Evolutionary conservation across 495 filamentous ascomycete species (phyloP), one percentile per base, ranked within the genome.

Genomic region (Penicillium herquei): DNA sequence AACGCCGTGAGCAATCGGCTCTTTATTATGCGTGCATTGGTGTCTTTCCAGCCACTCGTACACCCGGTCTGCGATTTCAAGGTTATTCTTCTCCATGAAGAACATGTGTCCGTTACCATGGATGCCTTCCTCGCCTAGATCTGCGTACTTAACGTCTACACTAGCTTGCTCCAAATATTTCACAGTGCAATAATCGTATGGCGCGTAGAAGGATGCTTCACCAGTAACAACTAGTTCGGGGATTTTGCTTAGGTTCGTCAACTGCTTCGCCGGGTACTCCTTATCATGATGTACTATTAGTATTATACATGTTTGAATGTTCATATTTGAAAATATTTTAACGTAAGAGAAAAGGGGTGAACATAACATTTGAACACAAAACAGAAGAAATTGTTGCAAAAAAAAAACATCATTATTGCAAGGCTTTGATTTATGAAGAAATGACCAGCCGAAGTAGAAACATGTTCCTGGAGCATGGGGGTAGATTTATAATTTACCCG

Each of bases 11-110:
- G 21, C 21, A 26, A 26, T 26, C 4, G 21, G 4, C 21, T 26
- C 21, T 26, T 26, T 26, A 26, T 26, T 26, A 26, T 26, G 21
- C 21, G 21, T 26, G 1, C 21, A 26, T 26, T 26, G 21, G 21
- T 26, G 21, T 18, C 14, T 43, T 49, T 64, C 58, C 52, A 81
- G 74, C 77, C 78, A 81, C 34, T 56, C 52, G 42, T 73, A 61
- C 13, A 83, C 45, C 21, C 68, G 50, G 10, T 49, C 62, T 3
- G 80, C 80, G 50, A 83, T 73, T 3, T 69, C 59, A 46, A 78
- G 67, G 57, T 75, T 85, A 50, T 86, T 87, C 71, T 76, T 81
- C 70, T 86, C 83, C 57, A 86, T 65, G 55, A 84, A 83, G 49
- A 79, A 70, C 63, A 86, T 72, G 64, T 86, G 82, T 9, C 78